Percentiles rank a stretch among this genome's conserved stretches.
phyloP scores from a whole-genome alignment of 495 filamentous ascomycete genomes.

The Neohortaea acidophila region DNA sequence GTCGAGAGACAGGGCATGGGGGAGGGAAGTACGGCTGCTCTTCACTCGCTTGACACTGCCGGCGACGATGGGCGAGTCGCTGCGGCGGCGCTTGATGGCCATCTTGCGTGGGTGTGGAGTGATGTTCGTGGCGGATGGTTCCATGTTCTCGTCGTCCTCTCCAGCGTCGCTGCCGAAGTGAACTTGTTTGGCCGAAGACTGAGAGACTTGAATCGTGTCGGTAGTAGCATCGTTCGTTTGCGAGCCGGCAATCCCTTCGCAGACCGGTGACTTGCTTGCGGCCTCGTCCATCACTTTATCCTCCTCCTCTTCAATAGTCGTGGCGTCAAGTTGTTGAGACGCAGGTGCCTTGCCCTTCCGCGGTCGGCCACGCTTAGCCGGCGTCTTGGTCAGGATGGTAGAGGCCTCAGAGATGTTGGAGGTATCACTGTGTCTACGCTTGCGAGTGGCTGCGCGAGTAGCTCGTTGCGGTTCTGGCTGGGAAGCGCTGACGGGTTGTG shows the following conservation, averaged over 20 bases:
- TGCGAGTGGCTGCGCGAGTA: constrained; percentile 5
- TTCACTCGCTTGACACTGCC: not conserved
- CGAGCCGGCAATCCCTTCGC: constrained; percentile 1
- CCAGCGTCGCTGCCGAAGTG: constrained; percentile 6
- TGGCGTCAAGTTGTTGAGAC: constrained; percentile 5
- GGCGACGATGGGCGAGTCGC: constrained; percentile 4
- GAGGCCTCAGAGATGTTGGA: constrained; percentile 10
- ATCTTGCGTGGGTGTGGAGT: constrained; percentile 16
- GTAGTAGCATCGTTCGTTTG: not conserved
- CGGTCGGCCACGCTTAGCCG: constrained; percentile 4
- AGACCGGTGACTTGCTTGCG: not conserved
- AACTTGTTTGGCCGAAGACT: constrained; percentile 8
- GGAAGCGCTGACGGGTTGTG: not conserved
- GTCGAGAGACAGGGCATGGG: constrained; percentile 16
- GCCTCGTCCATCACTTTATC: constrained; percentile 3
- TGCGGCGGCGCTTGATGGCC: constrained; percentile 12
- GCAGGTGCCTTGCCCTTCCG: constrained; percentile 1
- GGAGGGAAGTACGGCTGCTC: constrained; percentile 13
- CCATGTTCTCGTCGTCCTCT: constrained; percentile 1
- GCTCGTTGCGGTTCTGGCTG: not conserved
- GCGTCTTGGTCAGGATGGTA: not conserved
- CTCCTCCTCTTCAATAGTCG: constrained; percentile 9
- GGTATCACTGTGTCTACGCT: constrained; percentile 11
- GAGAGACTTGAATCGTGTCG: constrained; percentile 10
- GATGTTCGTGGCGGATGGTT: constrained; percentile 7